phyloP scores from a whole-genome alignment of 1,139 yeast species.

The Suhomyces guaymorum region DNA sequence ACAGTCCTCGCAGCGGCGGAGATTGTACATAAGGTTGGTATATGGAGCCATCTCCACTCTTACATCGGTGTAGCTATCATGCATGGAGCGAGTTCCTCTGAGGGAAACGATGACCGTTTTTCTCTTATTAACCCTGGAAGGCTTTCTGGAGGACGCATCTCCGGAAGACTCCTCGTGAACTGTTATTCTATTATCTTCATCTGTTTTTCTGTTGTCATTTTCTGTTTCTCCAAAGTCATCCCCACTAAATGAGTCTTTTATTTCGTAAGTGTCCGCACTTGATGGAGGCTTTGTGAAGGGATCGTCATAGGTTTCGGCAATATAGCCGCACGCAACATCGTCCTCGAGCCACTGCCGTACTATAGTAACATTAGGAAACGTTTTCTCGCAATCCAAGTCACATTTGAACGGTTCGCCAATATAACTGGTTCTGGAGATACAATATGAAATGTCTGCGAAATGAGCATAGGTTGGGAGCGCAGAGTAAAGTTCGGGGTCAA shows the following conservation, averaged over 20 bases:
- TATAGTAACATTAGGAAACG: slow-evolving; percentile 44
- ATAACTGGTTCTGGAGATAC: slow-evolving; percentile 38
- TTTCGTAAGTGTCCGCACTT: too few relatives aligned
- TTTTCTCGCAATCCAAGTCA: slow-evolving; percentile 38
- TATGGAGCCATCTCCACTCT: slow-evolving; percentile 41
- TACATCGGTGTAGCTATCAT: slow-evolving; percentile 48
- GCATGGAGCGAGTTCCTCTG: slow-evolving; percentile 51
- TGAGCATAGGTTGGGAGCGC: slow-evolving; percentile 46
- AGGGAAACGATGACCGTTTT: slow-evolving; percentile 41
- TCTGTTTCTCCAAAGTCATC: too few relatives aligned
- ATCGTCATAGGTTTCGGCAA: slow-evolving; percentile 35
- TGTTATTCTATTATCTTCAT: too few relatives aligned
- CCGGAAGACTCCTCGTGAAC: too few relatives aligned
- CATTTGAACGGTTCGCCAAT: slow-evolving; percentile 49
- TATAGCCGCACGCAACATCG: slow-evolving; percentile 42
- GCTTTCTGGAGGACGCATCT: too few relatives aligned
- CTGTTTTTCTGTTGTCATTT: too few relatives aligned
- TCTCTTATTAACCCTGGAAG: too few relatives aligned
- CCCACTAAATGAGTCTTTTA: too few relatives aligned
- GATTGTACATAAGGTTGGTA: slow-evolving; percentile 24
- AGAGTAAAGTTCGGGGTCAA: slow-evolving; percentile 27
- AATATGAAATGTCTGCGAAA: slow-evolving; percentile 51
- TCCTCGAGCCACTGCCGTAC: slow-evolving; percentile 50
- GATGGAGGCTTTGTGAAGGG: too few relatives aligned
- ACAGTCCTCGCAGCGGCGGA: slow-evolving; percentile 41